A percentile compares a stretch with the other conserved stretches of the same genome.
These are phyloP conservation scores for Aspergillus sp. DNA, from an alignment of 2,329 filamentous ascomycete genomes.

Conservation along the genomic window DNA sequence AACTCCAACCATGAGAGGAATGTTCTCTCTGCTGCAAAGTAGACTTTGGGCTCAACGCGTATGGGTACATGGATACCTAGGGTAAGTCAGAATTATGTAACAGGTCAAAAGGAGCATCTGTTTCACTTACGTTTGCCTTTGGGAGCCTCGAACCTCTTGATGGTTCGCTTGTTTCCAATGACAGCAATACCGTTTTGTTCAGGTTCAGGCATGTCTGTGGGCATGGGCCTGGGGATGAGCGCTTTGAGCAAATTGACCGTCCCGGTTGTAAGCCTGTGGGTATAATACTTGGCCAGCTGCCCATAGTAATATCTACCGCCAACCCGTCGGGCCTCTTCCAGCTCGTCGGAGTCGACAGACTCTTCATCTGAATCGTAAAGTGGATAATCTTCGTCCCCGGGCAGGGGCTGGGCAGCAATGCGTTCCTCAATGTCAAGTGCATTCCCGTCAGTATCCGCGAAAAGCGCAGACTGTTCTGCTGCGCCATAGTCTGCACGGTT, in stretches of 20 bases:
- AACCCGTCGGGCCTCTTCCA: slow-evolving; percentile 74
- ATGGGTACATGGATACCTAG: slow-evolving; percentile 91
- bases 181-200: slow-evolving; percentile 40
- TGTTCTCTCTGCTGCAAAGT: slow-evolving; percentile 92
- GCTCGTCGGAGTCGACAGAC: slow-evolving; percentile 69
- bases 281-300: slow-evolving; percentile 56
- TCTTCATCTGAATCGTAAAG: slow-evolving; percentile 92
- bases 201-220: slow-evolving; percentile 39
- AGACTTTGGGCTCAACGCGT: slow-evolving; percentile 95
- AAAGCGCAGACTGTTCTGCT: slow-evolving; percentile 51
- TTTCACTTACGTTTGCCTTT: slow-evolving; percentile 52
- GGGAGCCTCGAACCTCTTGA: slow-evolving; percentile 58
- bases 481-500: slow-evolving; percentile 35
- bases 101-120: neutral
- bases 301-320: slow-evolving; percentile 76
- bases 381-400: slow-evolving; percentile 69
- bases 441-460: slow-evolving; percentile 48
- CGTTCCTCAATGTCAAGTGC: slow-evolving; percentile 79
- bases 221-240: slow-evolving; percentile 52
- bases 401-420: slow-evolving; percentile 61
- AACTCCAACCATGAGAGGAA: slow-evolving; percentile 98
- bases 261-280: slow-evolving; percentile 48
- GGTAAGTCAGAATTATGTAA: slow-evolving; percentile 10
- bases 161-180: slow-evolving; percentile 46
- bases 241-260: slow-evolving; percentile 48